These are phyloP conservation scores for Starmerella khaoyaiensis DNA, from an alignment of 805 yeast species.

Conservation along the genomic window DNA sequence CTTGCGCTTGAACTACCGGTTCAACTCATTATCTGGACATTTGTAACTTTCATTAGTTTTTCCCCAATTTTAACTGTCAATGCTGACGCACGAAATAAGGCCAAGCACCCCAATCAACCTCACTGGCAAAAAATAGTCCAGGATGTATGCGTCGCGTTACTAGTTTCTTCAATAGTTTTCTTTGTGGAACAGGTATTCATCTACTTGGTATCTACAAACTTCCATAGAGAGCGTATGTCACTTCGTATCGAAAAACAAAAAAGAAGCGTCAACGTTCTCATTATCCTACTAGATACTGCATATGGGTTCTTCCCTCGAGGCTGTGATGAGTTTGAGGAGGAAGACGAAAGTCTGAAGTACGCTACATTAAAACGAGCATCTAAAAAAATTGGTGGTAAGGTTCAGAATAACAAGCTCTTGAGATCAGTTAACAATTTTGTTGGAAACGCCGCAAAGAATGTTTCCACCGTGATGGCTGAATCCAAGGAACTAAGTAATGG, in stretches of 20 bases:
- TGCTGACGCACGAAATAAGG: conserved; percentile 17
- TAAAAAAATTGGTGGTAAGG: conserved; percentile 1
- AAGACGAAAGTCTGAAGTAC: conserved; percentile 25
- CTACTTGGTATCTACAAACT: conserved; percentile 30
- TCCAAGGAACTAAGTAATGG: conserved; percentile 9
- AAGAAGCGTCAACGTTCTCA: conserved; percentile 23
- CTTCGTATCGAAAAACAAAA: conserved; percentile 29
- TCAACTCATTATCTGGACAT: conserved; percentile 28
- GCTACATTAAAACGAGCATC: conserved; percentile 20
- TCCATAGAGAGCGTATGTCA: conserved; percentile 31
- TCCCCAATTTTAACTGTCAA: conserved; percentile 27
- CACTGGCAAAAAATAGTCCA: conserved; percentile 29
- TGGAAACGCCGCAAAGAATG: conserved; percentile 23
- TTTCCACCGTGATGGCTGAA: conserved; percentile 17
- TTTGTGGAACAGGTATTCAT: conserved; percentile 29
- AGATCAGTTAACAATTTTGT: conserved; percentile 23
- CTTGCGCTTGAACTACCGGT: conserved; percentile 28
- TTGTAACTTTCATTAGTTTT: conserved; percentile 29
- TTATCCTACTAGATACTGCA: conserved; percentile 26
- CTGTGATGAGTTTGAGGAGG: conserved; percentile 28
- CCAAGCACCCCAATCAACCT: conserved; percentile 16
- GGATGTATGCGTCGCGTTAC: conserved; percentile 29
- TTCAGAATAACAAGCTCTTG: conserved; percentile 10
- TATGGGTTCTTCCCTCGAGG: conserved; percentile 28
- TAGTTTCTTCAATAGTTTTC: conserved; percentile 29